Evolutionary conservation across 2,329 filamentous ascomycete species (phyloP), one percentile per base, ranked within the genome.

Genomic region (Falciphora oryzae): DNA sequence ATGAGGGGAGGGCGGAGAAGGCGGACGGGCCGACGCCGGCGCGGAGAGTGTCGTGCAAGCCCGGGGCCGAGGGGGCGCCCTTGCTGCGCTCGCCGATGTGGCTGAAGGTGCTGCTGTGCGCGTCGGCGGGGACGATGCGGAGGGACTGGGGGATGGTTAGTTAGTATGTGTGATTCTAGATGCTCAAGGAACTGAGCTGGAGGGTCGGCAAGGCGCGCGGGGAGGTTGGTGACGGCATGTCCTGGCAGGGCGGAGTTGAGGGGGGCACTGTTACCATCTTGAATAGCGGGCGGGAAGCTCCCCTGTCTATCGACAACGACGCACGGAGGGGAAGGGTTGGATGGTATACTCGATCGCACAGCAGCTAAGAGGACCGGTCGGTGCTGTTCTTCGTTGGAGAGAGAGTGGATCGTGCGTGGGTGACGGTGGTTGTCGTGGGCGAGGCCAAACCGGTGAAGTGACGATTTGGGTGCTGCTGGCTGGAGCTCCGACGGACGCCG

Each of bases 1-100:
- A 8, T 7, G 59, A 77, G 66, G 79, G 73, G 63, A 79, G 75
- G 63, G 80, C 75, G 65, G 82, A 77, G 69, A 77, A 75, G 69
- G 85, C 76, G 61, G 81, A 81, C n/a, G 86, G 88, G 70, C 87
- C 87, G 69, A 96, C 84, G 78, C 93, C 93, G 68, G 89, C 83
- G 73, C 95, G 93, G 71, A 99, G 90, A 25, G 91, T 93, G 81
- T 98, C 95, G 83, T 96, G 93, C 68, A 98, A 83, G 70, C 94
- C 94, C 0, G 93, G 93, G 22, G 93, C 94, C 1, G 94, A 97
- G 70, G 95, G 95, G 4, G 95, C 95, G 65, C 85, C 87, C 71
- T 85, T 83, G 69, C 83, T 84, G 74, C 83, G 77, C 65, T 83
- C 72, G 63, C 68, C 65, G 70, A 83, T 79, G 80, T 90, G 89